Evolutionary conservation across 2,329 filamentous ascomycete species (phyloP).

Genomic region (Xylaria sp.): DNA sequence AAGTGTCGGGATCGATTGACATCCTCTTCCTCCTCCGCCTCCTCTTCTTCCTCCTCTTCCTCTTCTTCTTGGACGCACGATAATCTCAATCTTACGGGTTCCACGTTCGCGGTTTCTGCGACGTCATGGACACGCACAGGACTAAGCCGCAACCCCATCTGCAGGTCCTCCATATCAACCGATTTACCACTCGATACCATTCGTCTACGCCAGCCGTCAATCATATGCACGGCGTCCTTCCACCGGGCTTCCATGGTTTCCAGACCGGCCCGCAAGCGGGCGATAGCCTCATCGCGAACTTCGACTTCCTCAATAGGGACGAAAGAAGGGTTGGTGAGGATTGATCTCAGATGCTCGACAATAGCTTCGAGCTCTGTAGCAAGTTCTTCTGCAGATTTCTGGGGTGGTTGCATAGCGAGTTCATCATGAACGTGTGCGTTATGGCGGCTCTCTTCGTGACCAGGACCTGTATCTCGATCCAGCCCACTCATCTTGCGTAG

Average conservation of each 20-base stretch:
- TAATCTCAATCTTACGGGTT: constrained; percentile 51
- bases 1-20: constrained; percentile 38
- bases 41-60: constrained; percentile 50
- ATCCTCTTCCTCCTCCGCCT: constrained; percentile 49
- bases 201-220: constrained; percentile 89
- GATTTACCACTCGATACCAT: constrained; percentile 77
- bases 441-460: constrained; percentile 34
- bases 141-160: constrained; percentile 73
- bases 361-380: constrained; percentile 78
- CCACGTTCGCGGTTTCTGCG: constrained; percentile 55
- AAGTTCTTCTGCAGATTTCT: constrained; percentile 70
- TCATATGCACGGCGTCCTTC: constrained; percentile 88
- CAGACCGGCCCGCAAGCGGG: constrained; percentile 83
- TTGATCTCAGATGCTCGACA: constrained; percentile 80
- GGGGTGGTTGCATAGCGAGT: constrained; percentile 38
- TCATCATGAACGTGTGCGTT: constrained; percentile 13
- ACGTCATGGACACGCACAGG: constrained; percentile 66
- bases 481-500: constrained; percentile 76
- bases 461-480: constrained; percentile 47
- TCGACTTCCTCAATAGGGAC: constrained; percentile 95
- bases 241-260: constrained; percentile 93
- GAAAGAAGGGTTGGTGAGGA: constrained; percentile 95
- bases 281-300: constrained; percentile 90
- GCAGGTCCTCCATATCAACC: constrained; percentile 74
- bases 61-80: constrained; percentile 56